Evolutionary conservation across 768 basidiomycete species (phyloP).

Genomic region (Suillus hirtellus): DNA sequence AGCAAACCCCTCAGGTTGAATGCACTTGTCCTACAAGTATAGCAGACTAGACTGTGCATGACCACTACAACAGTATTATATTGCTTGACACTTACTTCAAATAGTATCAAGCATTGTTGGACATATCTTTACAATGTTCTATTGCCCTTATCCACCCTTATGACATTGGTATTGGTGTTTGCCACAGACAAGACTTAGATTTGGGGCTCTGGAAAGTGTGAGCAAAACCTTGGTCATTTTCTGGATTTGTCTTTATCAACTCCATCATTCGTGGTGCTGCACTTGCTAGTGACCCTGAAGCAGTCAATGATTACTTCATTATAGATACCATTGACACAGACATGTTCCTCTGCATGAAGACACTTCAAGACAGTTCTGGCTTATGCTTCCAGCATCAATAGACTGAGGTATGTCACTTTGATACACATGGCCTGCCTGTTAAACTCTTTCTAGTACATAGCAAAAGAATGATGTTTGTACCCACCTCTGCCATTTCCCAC

Average conservation of each 20-base stretch:
- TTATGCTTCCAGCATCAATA: background rate
- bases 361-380: background rate
- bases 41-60: too few species aligned
- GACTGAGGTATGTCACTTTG: too few species aligned
- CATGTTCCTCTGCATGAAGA: background rate
- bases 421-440: too few species aligned
- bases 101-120: too few species aligned
- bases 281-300: background rate
- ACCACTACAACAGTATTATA: too few species aligned
- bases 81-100: too few species aligned
- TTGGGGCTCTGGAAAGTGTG: background rate
- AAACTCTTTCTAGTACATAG: too few species aligned
- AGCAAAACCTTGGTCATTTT: background rate
- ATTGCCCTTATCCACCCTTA: background rate
- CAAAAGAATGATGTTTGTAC: too few species aligned
- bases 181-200: background rate
- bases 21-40: too few species aligned
- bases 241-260: background rate
- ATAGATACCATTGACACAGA: background rate
- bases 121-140: too few species aligned
- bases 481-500: too few species aligned
- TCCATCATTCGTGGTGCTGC: background rate
- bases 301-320: background rate
- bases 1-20: too few species aligned
- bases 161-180: background rate